Base-by-base conservation (phyloP, 192 early-diverging fungal species). In the Entomortierella parvispora region DNA sequence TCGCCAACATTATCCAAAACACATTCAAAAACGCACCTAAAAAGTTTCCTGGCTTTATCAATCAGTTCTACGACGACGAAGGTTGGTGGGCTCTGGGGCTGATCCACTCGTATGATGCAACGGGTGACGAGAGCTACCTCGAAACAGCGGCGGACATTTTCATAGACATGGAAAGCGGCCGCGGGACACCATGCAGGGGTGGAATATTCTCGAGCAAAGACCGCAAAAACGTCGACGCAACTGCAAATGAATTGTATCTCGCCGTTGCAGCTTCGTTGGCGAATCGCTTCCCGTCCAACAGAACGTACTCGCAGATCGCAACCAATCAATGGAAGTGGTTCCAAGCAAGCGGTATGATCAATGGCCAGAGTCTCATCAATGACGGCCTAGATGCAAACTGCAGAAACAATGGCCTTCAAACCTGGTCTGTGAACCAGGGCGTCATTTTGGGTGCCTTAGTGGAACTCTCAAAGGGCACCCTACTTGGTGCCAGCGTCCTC, bases 91-190 rank as follows among this genome's bases (percentile, higher is more conserved):
- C 49, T 51, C 11, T 51, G 49, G 49, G 49, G 26, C 23, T 51
- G 49, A 51, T 51, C 49, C 49, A 51, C 49, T 51, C 49, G 49
- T 51, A 25, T 25, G 49, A 51, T 51, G 49, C 49, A 51, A 51
- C 49, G 26, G 46, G 49, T 25, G 49, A 25, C 12, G 49, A 25
- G 49, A 51, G 49, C 49, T 51, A 51, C 23, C 49, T 51, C 49
- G 49, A 51, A 26, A 51, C 49, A 51, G 49, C 49, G 49, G 49
- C 23, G 11, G 23, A 51, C 26, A 51, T 51, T 25, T 26, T 51
- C 49, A 51, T 26, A 5, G 49, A 51, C 23, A 51, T 51, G 49
- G 10, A 51, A 51, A 51, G 22, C 23, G 49, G 49, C 23, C 3
- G 18, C 22, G 49, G 49, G 49, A 51, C 49, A 51, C 49, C 49